Evolutionary conservation across 768 basidiomycete species (phyloP), one percentile per base, ranked within the genome.

Genomic region (Psilocybe subaeruginosa): DNA sequence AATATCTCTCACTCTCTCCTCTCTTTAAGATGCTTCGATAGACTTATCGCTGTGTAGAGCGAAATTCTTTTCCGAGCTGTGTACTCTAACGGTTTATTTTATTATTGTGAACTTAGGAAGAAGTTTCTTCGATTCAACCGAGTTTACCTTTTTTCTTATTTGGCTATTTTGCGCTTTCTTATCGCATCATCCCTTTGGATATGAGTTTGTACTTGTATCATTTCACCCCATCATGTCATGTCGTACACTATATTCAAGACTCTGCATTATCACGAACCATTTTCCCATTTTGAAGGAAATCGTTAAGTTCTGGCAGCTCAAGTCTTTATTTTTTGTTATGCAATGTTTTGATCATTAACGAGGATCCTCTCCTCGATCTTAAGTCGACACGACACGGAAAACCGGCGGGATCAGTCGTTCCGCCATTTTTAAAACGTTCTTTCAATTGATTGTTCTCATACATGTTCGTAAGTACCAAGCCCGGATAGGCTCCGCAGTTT

Each of bases 1-100:
- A 63, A 68, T 30, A 19, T 41, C 62, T 54, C 56, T 54, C 51
- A 39, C 31, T 47, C 35, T 55, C 30, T 23, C 19, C 14, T 35
- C 51, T 31, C 54, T 31, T 35, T 12, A 29, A 17, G 16, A 27
- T 31, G 6, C 49, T 4, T 30, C 49, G 14, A 43, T 54, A 31
- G 52, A 54, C 49, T 30, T 51, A 51, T 51, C 49, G 31, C 49
- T 33, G 14, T 37, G 3, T 39, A 54, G 52, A 54, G 33, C 31
- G 8, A 11, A 9, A 37, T 14, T 8, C 31, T 35, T 54, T 12
- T 16, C 30, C 17, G 14, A 54, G 35, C 33, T 37, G 31, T 37
- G 31, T 35, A 27, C 31, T n/a, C 31, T 53, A 31, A 35, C 16
- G 8, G 9, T 17, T 17, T 33, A 33, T 53, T 53, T 41, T 16